phyloP scores from a whole-genome alignment of 2,329 filamentous ascomycete species.

The Venturia aucupariae region DNA sequence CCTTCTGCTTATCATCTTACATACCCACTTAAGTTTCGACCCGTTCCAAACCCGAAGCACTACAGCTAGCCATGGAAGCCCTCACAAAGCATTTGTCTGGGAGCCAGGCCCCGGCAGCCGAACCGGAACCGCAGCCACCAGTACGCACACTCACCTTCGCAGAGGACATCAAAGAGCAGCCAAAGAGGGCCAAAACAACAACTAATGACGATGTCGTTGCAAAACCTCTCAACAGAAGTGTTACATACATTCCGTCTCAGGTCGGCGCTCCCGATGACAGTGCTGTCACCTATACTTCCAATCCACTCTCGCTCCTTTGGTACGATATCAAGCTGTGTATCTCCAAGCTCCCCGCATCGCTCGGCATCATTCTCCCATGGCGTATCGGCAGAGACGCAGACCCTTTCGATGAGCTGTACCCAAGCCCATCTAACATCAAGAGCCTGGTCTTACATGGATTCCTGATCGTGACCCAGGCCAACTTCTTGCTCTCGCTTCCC shows the following conservation, averaged over 20 bases:
- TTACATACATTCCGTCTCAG: slow-evolving; percentile 15
- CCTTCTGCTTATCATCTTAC: not conserved
- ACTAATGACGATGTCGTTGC: slow-evolving; percentile 2
- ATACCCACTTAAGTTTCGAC: not conserved
- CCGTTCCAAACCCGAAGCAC: not conserved
- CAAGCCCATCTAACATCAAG: slow-evolving; percentile 47
- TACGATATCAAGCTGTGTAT: slow-evolving; percentile 20
- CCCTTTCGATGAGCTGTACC: slow-evolving; percentile 50
- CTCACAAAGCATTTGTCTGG: slow-evolving; percentile 5
- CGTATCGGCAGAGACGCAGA: slow-evolving; percentile 13
- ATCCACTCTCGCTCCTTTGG: slow-evolving; percentile 20
- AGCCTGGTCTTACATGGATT: slow-evolving; percentile 50
- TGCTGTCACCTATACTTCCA: slow-evolving; percentile 22
- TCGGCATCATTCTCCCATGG: slow-evolving; percentile 19
- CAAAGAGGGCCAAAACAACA: not conserved
- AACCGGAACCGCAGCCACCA: not conserved
- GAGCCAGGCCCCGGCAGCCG: not conserved
- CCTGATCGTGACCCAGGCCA: slow-evolving; percentile 49
- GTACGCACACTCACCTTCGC: not conserved
- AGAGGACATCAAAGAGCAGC: not conserved
- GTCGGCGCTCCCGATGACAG: not conserved
- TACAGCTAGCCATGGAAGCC: not conserved
- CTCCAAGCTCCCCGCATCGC: slow-evolving; percentile 16
- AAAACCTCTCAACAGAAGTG: slow-evolving; percentile 1
- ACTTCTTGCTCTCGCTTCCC: slow-evolving; percentile 52